Evolutionary conservation across 2,329 filamentous ascomycete species (phyloP).

Genomic region (Claviceps capensis): DNA sequence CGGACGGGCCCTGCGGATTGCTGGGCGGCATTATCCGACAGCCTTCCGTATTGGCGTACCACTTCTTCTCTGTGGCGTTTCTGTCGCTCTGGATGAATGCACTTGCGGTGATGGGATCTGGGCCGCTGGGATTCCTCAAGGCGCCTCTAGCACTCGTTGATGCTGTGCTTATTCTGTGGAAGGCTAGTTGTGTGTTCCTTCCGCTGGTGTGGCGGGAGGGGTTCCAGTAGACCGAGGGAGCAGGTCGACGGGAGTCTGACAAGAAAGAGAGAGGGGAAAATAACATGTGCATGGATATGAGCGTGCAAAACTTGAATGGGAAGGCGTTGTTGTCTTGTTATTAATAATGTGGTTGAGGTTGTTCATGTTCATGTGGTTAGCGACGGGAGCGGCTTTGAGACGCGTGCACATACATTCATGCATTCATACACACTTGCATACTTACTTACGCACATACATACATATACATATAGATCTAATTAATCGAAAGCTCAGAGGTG

Average conservation of each 20-base stretch:
- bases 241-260: background rate
- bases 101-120: slow-evolving; percentile 22
- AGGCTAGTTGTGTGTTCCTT: slow-evolving; percentile 68
- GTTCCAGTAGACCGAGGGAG: slow-evolving; percentile 14
- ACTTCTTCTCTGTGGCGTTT: slow-evolving; percentile 91
- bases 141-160: slow-evolving; percentile 49
- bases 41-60: slow-evolving; percentile 68
- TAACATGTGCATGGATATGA: no score
- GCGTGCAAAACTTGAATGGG: no score
- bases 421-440: no score
- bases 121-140: slow-evolving; percentile 26
- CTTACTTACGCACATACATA: no score
- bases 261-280: background rate
- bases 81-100: slow-evolving; percentile 61
- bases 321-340: no score
- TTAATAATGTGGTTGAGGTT: no score
- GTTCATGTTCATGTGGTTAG: no score
- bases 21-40: slow-evolving; percentile 68
- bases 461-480: no score
- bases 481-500: no score
- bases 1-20: slow-evolving; percentile 68
- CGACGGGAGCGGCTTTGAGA: no score
- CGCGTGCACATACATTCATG: no score
- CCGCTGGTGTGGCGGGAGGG: slow-evolving; percentile 64
- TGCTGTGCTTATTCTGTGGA: slow-evolving; percentile 60